These are phyloP conservation scores for Candida ascalaphidarum DNA, from an alignment of 805 yeast species.

Conservation along the genomic window DNA sequence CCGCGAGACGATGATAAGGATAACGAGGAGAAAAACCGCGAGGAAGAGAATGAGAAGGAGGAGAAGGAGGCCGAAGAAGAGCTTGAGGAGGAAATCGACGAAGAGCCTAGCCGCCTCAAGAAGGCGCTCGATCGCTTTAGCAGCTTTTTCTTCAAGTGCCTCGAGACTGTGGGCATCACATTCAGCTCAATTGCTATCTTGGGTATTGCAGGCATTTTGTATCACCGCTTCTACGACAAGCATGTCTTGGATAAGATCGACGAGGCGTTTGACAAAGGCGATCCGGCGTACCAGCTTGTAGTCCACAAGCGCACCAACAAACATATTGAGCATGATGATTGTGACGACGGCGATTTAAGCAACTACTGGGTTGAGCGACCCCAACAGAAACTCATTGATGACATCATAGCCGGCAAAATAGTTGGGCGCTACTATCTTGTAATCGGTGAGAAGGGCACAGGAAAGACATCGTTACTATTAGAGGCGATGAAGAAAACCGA, in stretches of 20 bases:
- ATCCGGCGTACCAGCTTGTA: constrained; percentile 52
- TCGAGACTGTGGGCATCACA: constrained; percentile 67
- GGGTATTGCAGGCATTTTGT: constrained; percentile 64
- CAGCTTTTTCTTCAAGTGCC: constrained; percentile 30
- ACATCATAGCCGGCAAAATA: constrained; percentile 54
- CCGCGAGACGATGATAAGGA: neutral
- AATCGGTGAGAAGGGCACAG: constrained; percentile 83
- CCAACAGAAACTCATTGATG: constrained; percentile 58
- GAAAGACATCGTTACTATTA: constrained; percentile 67
- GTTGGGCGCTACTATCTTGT: constrained; percentile 63
- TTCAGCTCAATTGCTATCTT: constrained; percentile 59
- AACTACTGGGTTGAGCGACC: constrained; percentile 59
- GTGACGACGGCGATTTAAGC: constrained; percentile 18
- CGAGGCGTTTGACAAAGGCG: constrained; percentile 58
- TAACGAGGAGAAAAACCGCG: constrained; percentile 5
- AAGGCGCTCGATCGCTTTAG: constrained; percentile 11
- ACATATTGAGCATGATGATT: constrained; percentile 9
- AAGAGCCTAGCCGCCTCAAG: constrained; percentile 10
- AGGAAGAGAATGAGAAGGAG: constrained; percentile 2
- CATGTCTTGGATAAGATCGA: constrained; percentile 61
- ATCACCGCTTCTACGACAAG: constrained; percentile 51
- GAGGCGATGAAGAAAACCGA: constrained; percentile 59
- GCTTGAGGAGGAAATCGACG: constrained; percentile 8
- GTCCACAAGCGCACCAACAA: constrained; percentile 39
- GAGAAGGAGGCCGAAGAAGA: constrained; percentile 2